Conservation (phyloP, 2,329 filamentous ascomycete genomes). For the Paraphaeosphaeria sporulosa region DNA sequence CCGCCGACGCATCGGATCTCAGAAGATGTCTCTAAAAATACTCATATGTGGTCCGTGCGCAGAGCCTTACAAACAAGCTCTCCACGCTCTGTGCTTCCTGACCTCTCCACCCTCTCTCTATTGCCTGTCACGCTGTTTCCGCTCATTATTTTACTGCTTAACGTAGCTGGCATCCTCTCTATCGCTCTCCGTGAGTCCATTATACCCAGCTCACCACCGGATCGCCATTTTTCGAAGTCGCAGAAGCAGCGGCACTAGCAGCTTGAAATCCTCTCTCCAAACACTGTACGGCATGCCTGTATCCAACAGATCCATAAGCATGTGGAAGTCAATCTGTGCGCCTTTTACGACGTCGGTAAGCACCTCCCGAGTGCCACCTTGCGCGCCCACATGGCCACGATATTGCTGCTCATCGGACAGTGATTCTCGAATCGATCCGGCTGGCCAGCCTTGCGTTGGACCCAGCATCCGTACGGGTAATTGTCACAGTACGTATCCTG, state of each 20-base stretch:
- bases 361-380: neutral
- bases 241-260: neutral
- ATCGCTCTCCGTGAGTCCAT: neutral
- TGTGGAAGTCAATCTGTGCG: neutral
- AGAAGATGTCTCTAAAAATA: too few species aligned
- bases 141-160: too few species aligned
- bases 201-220: neutral
- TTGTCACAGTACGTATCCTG: neutral
- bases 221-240: neutral
- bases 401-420: neutral
- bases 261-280: neutral
- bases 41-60: too few species aligned
- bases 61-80: too few species aligned
- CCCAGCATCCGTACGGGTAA: neutral
- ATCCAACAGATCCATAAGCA: neutral
- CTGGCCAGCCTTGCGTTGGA: neutral
- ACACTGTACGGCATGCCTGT: neutral
- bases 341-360: neutral
- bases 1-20: too few species aligned
- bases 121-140: too few species aligned
- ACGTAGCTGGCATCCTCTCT: neutral
- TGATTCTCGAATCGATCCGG: neutral
- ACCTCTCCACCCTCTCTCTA: too few species aligned
- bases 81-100: too few species aligned
- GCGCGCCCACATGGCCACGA: neutral